Evolutionary conservation across 2,329 filamentous ascomycete genomes (phyloP).

Genomic region (Cladosporium sp.): DNA sequence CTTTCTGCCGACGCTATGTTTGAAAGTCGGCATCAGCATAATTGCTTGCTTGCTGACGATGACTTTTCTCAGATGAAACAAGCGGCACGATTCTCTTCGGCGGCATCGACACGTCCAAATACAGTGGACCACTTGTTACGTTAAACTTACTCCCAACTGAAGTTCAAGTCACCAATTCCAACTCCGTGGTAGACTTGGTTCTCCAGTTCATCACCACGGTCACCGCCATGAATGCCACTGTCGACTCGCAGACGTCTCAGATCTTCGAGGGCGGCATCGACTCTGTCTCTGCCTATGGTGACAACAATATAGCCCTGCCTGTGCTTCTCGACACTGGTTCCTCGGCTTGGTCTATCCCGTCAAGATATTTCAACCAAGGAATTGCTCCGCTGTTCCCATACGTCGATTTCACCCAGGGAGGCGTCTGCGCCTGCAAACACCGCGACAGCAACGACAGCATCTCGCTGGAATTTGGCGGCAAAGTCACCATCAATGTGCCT

Average conservation of each 20-base stretch:
- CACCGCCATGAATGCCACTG: conserved; percentile 30
- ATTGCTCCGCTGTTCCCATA: conserved; percentile 30
- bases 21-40: not conserved
- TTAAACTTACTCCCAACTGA: conserved; percentile 35
- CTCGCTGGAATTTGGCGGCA: conserved; percentile 34
- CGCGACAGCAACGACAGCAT: conserved; percentile 31
- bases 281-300: conserved; percentile 27
- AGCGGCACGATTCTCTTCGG: conserved; percentile 40
- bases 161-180: not conserved
- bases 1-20: not conserved
- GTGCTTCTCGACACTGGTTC: conserved; percentile 40
- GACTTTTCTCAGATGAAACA: conserved; percentile 16
- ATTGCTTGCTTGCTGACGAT: not conserved
- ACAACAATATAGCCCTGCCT: conserved; percentile 26
- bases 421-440: conserved; percentile 31
- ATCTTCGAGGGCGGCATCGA: conserved; percentile 29
- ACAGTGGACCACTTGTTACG: conserved; percentile 35
- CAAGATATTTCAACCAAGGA: conserved; percentile 27
- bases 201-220: conserved; percentile 36
- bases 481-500: conserved; percentile 34
- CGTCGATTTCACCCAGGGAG: conserved; percentile 24
- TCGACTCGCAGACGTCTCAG: conserved; percentile 23
- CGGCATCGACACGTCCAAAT: conserved; percentile 39
- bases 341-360: conserved; percentile 33
- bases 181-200: conserved; percentile 16